phyloP scores from a whole-genome alignment of 768 basidiomycete genomes.

The Pseudohyphozyma bogoriensis region DNA sequence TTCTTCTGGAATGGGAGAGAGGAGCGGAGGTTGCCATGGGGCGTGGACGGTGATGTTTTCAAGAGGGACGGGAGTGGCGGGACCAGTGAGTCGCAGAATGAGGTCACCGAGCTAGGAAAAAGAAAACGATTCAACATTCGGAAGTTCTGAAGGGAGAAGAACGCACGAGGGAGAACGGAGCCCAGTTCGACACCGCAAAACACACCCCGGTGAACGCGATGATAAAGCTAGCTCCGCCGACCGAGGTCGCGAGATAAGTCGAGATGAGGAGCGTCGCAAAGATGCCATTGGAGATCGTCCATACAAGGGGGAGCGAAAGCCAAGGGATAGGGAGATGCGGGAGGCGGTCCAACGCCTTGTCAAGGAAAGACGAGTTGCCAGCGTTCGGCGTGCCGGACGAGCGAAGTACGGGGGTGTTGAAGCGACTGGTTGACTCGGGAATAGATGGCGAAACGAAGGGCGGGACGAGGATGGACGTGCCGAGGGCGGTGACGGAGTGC shows the following conservation, averaged over 20 bases:
- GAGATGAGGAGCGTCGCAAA: slow-evolving; percentile 76
- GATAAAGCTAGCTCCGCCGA: slow-evolving; percentile 63
- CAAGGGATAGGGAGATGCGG: slow-evolving; percentile 36
- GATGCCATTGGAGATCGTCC: slow-evolving; percentile 65
- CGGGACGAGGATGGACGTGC: slow-evolving; percentile 61
- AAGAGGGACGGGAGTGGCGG: slow-evolving; percentile 3
- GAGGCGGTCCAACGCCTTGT: too few relatives aligned
- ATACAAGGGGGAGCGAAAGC: slow-evolving; percentile 57
- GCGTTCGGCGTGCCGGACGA: neutral
- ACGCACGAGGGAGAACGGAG: slow-evolving; percentile 71
- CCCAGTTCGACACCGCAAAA: slow-evolving; percentile 90
- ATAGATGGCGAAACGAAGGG: slow-evolving; percentile 42
- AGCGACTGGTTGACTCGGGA: neutral
- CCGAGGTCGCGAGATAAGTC: slow-evolving; percentile 48
- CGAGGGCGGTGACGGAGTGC: slow-evolving; percentile 59
- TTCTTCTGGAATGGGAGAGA: slow-evolving; percentile 2
- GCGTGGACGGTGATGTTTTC: slow-evolving; percentile 1
- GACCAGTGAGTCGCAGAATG: slow-evolving; percentile 49
- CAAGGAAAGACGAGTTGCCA: neutral
- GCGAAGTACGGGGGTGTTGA: neutral
- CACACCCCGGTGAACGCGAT: slow-evolving; percentile 72
- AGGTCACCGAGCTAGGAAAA: slow-evolving; percentile 63
- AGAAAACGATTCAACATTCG: neutral
- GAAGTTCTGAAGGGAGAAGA: neutral
- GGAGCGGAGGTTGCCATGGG: neutral